Evolutionary conservation across 2,329 filamentous ascomycete species (phyloP).

Genomic region (Cladosporium sp.): DNA sequence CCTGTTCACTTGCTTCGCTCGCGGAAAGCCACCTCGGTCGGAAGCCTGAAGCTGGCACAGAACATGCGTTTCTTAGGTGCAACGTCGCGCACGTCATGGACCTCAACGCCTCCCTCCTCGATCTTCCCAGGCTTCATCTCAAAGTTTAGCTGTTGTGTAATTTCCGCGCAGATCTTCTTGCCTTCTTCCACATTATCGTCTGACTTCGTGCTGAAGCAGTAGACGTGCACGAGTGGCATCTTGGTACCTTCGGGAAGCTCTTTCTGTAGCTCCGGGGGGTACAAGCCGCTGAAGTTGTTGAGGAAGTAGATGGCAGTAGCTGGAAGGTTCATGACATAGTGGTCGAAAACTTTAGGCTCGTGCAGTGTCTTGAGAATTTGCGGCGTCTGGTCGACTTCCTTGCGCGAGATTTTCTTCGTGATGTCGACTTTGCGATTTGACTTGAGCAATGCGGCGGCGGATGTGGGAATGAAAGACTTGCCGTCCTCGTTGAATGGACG

Average conservation of each 20-base stretch:
- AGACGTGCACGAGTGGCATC: constrained; percentile 85
- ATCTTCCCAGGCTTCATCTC: constrained; percentile 56
- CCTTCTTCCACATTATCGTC: constrained; percentile 67
- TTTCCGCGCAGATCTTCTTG: constrained; percentile 63
- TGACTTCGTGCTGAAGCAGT: constrained; percentile 86
- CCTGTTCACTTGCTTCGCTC: constrained; percentile 10
- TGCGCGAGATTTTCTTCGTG: constrained; percentile 37
- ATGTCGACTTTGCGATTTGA: constrained; percentile 54
- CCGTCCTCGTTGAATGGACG: constrained; percentile 80
- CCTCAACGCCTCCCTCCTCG: constrained; percentile 55
- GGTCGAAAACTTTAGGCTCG: constrained; percentile 75
- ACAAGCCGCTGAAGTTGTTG: constrained; percentile 73
- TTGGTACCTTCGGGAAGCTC: constrained; percentile 33
- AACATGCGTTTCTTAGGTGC: constrained; percentile 96
- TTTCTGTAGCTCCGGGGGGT: constrained; percentile 46
- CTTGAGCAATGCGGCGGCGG: constrained; percentile 58
- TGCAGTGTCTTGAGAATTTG: constrained; percentile 40
- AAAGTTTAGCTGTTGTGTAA: constrained; percentile 62
- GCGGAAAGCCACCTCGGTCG: constrained; percentile 77
- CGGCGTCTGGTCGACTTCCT: constrained; percentile 30
- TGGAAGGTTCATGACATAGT: constrained; percentile 98
- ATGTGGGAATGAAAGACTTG: constrained; percentile 71
- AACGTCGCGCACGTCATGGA: constrained; percentile 76
- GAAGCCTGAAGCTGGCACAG: constrained; percentile 87
- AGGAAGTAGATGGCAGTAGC: constrained; percentile 86